phyloP scores from a whole-genome alignment of 1,139 yeast genomes.

The Kurtzmaniella quercitrusa region DNA sequence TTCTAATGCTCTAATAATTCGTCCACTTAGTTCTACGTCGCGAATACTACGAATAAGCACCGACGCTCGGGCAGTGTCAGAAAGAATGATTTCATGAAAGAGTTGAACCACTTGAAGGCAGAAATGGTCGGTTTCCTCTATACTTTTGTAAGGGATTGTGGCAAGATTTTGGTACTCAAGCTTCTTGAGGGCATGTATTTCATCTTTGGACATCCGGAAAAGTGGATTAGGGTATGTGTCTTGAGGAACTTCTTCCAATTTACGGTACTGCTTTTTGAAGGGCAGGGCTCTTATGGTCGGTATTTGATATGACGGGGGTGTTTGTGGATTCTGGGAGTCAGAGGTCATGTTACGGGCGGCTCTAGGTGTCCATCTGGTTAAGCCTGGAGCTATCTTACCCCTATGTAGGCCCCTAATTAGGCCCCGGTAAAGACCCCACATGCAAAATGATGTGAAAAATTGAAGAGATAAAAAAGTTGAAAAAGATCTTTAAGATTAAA shows the following conservation, averaged over 20 bases:
- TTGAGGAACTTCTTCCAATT: slow-evolving; percentile 10
- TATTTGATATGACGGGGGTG: background rate
- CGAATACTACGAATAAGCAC: slow-evolving; percentile 15
- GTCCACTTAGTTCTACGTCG: slow-evolving; percentile 13
- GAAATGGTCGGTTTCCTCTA: slow-evolving; percentile 26
- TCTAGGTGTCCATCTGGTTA: too few relatives aligned
- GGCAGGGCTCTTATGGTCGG: background rate
- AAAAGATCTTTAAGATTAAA: background rate
- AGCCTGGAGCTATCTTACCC: background rate
- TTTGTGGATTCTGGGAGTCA: background rate
- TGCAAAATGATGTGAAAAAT: background rate
- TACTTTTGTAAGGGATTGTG: slow-evolving; percentile 19
- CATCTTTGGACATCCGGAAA: slow-evolving; percentile 22
- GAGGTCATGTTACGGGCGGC: background rate
- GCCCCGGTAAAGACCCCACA: background rate
- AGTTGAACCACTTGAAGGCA: slow-evolving; percentile 28
- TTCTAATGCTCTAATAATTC: slow-evolving; percentile 13
- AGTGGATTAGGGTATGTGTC: slow-evolving; percentile 34
- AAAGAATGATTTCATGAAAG: slow-evolving; percentile 23
- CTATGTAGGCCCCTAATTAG: background rate
- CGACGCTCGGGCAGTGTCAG: slow-evolving; percentile 22
- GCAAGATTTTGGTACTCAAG: slow-evolving; percentile 23
- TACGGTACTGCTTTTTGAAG: slow-evolving; percentile 3
- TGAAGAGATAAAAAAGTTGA: background rate
- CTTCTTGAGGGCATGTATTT: slow-evolving; percentile 18